Percentiles rank a stretch among this genome's conserved stretches.
These are phyloP conservation scores for Albizia julibrissin DNA, from an alignment of 306 rosid genomes.

Conservation along the genomic window DNA sequence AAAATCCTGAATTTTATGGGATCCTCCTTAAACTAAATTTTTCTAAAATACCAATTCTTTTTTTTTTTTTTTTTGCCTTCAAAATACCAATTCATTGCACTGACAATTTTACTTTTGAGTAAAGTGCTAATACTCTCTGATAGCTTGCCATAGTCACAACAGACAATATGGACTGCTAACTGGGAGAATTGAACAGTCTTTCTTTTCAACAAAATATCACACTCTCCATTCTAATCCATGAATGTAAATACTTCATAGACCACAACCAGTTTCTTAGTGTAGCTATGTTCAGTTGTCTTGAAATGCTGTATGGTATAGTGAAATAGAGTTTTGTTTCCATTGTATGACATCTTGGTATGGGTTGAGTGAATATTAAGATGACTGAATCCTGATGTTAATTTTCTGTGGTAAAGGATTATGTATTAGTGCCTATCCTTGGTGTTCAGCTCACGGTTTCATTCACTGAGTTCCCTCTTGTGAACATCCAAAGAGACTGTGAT, in stretches of 20 bases:
- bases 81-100: neutral
- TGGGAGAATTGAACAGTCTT: neutral
- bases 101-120: neutral
- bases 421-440: too few relatives aligned
- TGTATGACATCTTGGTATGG: too few relatives aligned
- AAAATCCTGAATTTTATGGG: neutral
- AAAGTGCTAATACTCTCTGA: neutral
- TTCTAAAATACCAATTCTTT: neutral
- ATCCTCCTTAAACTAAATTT: neutral
- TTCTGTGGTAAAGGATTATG: too few relatives aligned
- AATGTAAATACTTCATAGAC: neutral
- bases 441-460: too few relatives aligned
- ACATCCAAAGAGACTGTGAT: too few relatives aligned
- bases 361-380: too few relatives aligned
- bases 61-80: too few relatives aligned
- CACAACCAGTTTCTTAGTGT: neutral
- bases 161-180: neutral
- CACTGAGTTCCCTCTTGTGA: too few relatives aligned
- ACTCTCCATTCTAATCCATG: neutral
- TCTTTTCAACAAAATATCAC: neutral
- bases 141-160: neutral
- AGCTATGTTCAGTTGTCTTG: neutral
- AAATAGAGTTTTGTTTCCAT: neutral
- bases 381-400: too few relatives aligned
- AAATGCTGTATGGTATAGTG: neutral